Percentiles rank a stretch among this genome's conserved stretches.
Conservation (phyloP, 805 yeast species). For the Metschnikowia gelsemii region DNA sequence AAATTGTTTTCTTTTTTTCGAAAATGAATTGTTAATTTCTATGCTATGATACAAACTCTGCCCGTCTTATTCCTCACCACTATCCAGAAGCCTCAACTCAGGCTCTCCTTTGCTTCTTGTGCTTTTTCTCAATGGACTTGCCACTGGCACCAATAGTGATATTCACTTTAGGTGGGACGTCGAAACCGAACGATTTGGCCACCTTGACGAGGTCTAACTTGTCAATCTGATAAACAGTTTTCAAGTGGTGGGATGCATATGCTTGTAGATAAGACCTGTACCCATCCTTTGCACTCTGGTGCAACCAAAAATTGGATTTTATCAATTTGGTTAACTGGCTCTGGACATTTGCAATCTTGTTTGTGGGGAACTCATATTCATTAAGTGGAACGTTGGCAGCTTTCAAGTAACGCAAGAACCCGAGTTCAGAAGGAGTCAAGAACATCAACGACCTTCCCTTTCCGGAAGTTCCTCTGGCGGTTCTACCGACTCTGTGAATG, state of each 20-base stretch:
- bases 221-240: slow-evolving; percentile 95
- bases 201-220: slow-evolving; percentile 91
- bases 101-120: slow-evolving; percentile 43
- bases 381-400: slow-evolving; percentile 97
- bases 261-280: slow-evolving; percentile 96
- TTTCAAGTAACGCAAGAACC: slow-evolving; percentile 89
- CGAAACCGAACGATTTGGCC: slow-evolving; percentile 93
- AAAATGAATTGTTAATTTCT: slow-evolving; percentile 3
- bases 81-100: slow-evolving; percentile 7
- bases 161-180: slow-evolving; percentile 94
- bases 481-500: slow-evolving; percentile 98
- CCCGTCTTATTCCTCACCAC: slow-evolving; percentile 6
- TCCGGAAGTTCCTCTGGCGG: slow-evolving; percentile 90
- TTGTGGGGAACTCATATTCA: slow-evolving; percentile 94
- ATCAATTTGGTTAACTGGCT: slow-evolving; percentile 88
- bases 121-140: slow-evolving; percentile 52
- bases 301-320: slow-evolving; percentile 88
- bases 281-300: slow-evolving; percentile 96
- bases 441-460: slow-evolving; percentile 95
- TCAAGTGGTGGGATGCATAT: slow-evolving; percentile 92
- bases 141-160: slow-evolving; percentile 94
- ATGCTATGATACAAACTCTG: slow-evolving; percentile 16
- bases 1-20: background rate
- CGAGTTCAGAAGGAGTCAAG: slow-evolving; percentile 88
- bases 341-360: slow-evolving; percentile 95